phyloP scores from a whole-genome alignment of 108 stramenopile species.

The Epithemia pelagica region DNA sequence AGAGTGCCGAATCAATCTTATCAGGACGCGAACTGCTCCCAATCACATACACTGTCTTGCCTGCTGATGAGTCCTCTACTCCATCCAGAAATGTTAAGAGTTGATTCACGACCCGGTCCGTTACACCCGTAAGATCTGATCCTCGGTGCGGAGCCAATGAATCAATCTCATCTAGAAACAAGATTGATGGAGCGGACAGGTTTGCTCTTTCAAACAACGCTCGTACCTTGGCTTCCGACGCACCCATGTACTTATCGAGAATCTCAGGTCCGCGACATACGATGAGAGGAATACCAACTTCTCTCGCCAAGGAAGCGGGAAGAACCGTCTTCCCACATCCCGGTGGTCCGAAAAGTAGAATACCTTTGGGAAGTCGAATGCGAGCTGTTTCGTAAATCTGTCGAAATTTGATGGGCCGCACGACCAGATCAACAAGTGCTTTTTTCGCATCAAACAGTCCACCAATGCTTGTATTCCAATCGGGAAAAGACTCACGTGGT shows the following conservation, averaged over 20 bases:
- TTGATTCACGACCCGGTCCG: conserved; percentile 97
- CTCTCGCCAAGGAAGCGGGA: conserved; percentile 82
- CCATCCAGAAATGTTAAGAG: conserved; percentile 96
- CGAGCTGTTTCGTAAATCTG: conserved; percentile 57
- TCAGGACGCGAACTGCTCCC: conserved; percentile 93
- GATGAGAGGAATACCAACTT: conserved; percentile 79
- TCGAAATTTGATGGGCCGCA: conserved; percentile 64
- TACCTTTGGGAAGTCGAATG: conserved; percentile 61
- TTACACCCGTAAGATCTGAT: conserved; percentile 94
- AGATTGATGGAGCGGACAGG: conserved; percentile 82
- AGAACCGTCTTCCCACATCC: conserved; percentile 81
- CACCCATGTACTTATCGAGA: conserved; percentile 97
- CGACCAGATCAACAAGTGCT: conserved; percentile 41
- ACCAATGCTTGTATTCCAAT: conserved; percentile 37
- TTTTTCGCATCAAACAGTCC: conserved; percentile 67
- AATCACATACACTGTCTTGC: conserved; percentile 74
- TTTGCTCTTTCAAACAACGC: conserved; percentile 83
- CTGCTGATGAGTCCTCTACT: conserved; percentile 53
- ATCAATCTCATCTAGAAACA: conserved; percentile 97
- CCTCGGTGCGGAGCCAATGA: conserved; percentile 90
- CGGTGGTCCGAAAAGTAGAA: conserved; percentile 69
- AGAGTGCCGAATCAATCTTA: conserved; percentile 89
- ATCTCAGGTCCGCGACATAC: conserved; percentile 92
- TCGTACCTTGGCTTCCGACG: conserved; percentile 93
- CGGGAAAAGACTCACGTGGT: neutral